phyloP scores from a whole-genome alignment of 2,329 filamentous ascomycete species.

The Aspergillus pseudotamarii region DNA sequence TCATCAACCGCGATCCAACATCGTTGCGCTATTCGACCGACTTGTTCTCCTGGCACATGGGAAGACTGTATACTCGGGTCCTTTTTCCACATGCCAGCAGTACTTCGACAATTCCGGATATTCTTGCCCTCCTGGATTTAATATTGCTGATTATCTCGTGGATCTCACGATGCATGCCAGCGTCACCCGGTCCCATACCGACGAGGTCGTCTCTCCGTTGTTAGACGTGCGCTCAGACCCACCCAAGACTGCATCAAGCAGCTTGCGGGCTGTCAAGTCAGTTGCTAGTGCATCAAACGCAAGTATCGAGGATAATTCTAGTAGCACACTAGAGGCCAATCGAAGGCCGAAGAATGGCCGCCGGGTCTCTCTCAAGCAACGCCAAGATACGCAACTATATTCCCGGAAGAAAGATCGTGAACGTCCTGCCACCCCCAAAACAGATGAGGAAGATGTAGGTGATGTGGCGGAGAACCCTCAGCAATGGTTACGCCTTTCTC shows the following conservation, averaged over 20 bases:
- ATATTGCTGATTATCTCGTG: constrained; percentile 96
- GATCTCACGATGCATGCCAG: constrained; percentile 97
- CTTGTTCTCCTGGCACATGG: constrained; percentile 89
- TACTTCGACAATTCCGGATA: constrained; percentile 95
- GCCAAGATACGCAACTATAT: constrained; percentile 87
- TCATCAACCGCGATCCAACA: constrained; percentile 96
- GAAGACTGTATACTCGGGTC: constrained; percentile 88
- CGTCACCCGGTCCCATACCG: constrained; percentile 55
- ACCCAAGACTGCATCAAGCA: constrained; percentile 76
- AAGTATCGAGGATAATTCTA: constrained; percentile 70
- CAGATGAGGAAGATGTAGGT: constrained; percentile 63
- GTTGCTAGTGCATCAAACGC: constrained; percentile 79
- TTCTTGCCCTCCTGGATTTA: constrained; percentile 92
- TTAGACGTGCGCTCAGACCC: constrained; percentile 64
- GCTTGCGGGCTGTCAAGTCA: constrained; percentile 85
- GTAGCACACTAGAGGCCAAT: constrained; percentile 61
- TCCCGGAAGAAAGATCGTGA: constrained; percentile 73
- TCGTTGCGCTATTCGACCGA: constrained; percentile 93
- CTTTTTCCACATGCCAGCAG: constrained; percentile 81
- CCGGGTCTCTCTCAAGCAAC: constrained; percentile 77
- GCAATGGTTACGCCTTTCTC: constrained; percentile 63
- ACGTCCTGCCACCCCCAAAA: constrained; percentile 61
- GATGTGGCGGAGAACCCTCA: constrained; percentile 55
- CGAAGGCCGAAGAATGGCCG: constrained; percentile 70
- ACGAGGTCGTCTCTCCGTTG: constrained; percentile 55